Evolutionary conservation across 2,329 filamentous ascomycete genomes (phyloP), one percentile per base, ranked within the genome.

Genomic region (Neonectria coccinea): DNA sequence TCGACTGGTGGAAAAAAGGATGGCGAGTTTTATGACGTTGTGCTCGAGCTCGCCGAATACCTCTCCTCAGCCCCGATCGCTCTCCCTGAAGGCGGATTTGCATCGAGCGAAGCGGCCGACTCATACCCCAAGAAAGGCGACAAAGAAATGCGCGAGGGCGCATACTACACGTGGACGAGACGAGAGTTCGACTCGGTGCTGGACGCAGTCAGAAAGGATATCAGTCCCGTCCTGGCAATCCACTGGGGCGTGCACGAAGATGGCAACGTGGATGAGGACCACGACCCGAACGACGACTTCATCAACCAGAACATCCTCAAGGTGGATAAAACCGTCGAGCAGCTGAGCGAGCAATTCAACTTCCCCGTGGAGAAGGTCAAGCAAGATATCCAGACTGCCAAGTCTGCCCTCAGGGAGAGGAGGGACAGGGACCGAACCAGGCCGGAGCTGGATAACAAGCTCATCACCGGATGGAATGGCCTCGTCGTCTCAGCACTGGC

Each of bases 271-370:
- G 87, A 90, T 36, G 89, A 90, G 4, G 88, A 91, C 59, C 89
- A 95, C 71, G 96, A 99, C 75, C 91, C 92, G 0, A 92, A 97
- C 73, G 95, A 98, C 75, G 95, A 98, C 74, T 95, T 98, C 65
- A 91, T 97, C 74, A 94, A 95, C 73, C 93, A 97, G 76, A 99
- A 98, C 74, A 94, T 97, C 5, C 80, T 97, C 2, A 88, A 89
- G 41, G 85, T 97, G 27, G 87, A 87, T 39, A 89, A 86, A 65
- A 91, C 90, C 0, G 85, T 89, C 0, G 84, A 86, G 20, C 88
- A 91, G 51, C 83, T 99, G 8, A 90, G 91, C 14, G 87, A 88
- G 60, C 90, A 96, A 70, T 92, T 97, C 71, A 90, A 89, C 1
- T 83, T 95, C 14, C 85, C 90, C 0, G 87, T 90, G 60, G 85